These are phyloP conservation scores for Xeromyces bisporus DNA, from an alignment of 495 filamentous ascomycete genomes.

Conservation along the genomic window DNA sequence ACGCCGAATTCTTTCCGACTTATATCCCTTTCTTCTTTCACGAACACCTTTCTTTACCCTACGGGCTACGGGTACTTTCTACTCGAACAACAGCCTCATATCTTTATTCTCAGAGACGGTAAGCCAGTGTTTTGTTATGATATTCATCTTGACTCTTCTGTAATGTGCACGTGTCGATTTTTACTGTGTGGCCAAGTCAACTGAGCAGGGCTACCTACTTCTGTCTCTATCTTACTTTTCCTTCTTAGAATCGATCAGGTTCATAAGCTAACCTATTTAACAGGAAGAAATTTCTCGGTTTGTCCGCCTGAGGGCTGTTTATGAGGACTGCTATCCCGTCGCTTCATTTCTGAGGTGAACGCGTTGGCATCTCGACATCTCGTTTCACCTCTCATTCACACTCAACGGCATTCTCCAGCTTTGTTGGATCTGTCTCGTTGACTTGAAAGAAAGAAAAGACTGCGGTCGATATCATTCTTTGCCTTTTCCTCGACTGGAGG, in stretches of 20 bases:
- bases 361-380: not conserved
- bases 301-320: not conserved
- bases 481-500: too few species aligned
- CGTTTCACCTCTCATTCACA: not conserved
- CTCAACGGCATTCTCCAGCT: not conserved
- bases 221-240: conserved; percentile 2
- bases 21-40: not conserved
- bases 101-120: too few species aligned
- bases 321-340: not conserved
- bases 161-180: too few species aligned
- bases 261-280: not conserved
- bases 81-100: too few species aligned
- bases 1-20: not conserved
- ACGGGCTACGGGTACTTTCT: not conserved
- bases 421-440: too few species aligned
- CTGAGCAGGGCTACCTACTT: too few species aligned
- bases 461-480: too few species aligned
- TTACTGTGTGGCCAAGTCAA: too few species aligned
- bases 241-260: not conserved
- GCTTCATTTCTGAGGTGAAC: not conserved
- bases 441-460: too few species aligned
- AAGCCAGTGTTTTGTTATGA: too few species aligned
- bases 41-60: not conserved
- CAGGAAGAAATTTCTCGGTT: not conserved
- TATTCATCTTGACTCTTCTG: too few species aligned